Percentiles rank a stretch among this genome's conserved stretches.
phyloP scores from a whole-genome alignment of 2,329 filamentous ascomycete species.

The Ophiostoma sp. region DNA sequence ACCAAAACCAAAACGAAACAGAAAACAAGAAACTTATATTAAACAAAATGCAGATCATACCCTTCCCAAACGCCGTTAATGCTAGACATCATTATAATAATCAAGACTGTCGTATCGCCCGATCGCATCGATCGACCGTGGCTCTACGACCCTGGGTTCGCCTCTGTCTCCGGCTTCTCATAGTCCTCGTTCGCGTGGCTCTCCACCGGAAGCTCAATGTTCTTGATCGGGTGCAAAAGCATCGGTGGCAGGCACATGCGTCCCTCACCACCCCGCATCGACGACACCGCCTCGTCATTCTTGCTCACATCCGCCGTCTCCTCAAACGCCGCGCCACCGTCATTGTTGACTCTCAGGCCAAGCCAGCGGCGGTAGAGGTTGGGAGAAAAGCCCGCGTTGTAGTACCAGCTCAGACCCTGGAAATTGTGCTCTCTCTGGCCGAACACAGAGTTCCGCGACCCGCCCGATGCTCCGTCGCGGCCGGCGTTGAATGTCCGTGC shows the following conservation, averaged over 20 bases:
- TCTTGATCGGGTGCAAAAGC: conserved; percentile 84
- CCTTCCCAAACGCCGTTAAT: conserved; percentile 12
- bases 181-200: conserved; percentile 46
- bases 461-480: conserved; percentile 68
- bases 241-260: conserved; percentile 89
- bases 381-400: conserved; percentile 74
- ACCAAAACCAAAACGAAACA: not conserved
- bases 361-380: conserved; percentile 84
- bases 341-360: conserved; percentile 71
- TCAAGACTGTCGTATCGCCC: not conserved
- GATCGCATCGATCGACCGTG: not conserved
- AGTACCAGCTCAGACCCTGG: conserved; percentile 83
- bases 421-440: conserved; percentile 88
- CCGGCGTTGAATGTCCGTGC: conserved; percentile 76
- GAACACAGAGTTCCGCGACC: conserved; percentile 65
- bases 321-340: conserved; percentile 73
- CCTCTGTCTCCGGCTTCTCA: conserved; percentile 43
- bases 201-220: conserved; percentile 61
- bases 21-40: not conserved
- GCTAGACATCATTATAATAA: conserved; percentile 10
- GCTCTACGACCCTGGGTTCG: conserved; percentile 44
- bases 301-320: conserved; percentile 49
- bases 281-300: conserved; percentile 43
- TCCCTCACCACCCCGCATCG: conserved; percentile 65
- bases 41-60: conserved; percentile 8